A percentile compares a stretch with the other conserved stretches of the same genome.
phyloP scores from a whole-genome alignment of 2,329 filamentous ascomycete species.

The Gnomoniopsis smithogilvyi region DNA sequence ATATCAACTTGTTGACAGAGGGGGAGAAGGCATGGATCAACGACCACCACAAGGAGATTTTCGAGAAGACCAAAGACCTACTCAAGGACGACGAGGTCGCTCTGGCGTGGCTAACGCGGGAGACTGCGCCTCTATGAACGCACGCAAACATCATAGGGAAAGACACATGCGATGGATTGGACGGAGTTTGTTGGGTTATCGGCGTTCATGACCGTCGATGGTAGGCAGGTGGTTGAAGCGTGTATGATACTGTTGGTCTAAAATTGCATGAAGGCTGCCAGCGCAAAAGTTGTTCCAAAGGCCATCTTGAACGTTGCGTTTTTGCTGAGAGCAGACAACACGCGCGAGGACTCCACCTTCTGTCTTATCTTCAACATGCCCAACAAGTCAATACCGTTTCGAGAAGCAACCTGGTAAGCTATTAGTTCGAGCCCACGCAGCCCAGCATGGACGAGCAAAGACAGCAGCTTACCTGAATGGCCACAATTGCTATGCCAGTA shows the following conservation, averaged over 20 bases:
- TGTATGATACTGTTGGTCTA: constrained; percentile 20
- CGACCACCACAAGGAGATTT: constrained; percentile 76
- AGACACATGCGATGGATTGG: background rate
- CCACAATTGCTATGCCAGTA: constrained; percentile 60
- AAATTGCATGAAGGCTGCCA: constrained; percentile 61
- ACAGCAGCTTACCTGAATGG: constrained; percentile 52
- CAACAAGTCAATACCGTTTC: constrained; percentile 39
- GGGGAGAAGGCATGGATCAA: constrained; percentile 86
- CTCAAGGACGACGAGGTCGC: constrained; percentile 73
- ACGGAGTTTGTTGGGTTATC: background rate
- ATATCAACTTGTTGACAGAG: constrained; percentile 66
- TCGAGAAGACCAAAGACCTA: constrained; percentile 74
- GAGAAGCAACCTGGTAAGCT: constrained; percentile 36
- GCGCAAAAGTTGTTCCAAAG: constrained; percentile 69
- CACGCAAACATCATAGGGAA: background rate
- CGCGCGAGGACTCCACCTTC: constrained; percentile 32
- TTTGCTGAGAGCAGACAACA: constrained; percentile 49
- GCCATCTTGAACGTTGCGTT: constrained; percentile 64
- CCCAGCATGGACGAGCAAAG: background rate
- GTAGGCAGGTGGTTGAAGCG: background rate
- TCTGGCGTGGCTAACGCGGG: constrained; percentile 77
- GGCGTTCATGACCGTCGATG: background rate
- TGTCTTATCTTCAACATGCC: constrained; percentile 35
- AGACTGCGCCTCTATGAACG: constrained; percentile 63
- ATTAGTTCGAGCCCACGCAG: background rate